phyloP scores from a whole-genome alignment of 1,139 yeast species.

The Hansenula anomala region DNA sequence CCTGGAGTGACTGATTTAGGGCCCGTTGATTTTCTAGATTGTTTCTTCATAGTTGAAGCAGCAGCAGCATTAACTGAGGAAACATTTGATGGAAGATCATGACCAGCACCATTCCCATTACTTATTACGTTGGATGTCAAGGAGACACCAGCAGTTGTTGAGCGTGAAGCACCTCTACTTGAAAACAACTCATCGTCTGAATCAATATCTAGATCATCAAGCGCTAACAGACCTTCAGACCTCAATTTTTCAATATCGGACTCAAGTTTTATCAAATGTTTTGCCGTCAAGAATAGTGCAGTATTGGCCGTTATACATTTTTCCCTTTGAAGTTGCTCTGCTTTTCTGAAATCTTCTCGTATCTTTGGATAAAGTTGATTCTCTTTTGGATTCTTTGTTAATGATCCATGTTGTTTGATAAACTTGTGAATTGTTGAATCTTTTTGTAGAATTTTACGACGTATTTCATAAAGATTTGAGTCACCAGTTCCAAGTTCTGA shows the following conservation, averaged over 20 bases:
- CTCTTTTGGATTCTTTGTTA: constrained; percentile 81
- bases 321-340: constrained; percentile 64
- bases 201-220: constrained; percentile 30
- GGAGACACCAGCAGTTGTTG: constrained; percentile 13
- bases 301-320: constrained; percentile 80
- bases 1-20: constrained; percentile 13
- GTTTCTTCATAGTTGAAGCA: constrained; percentile 5
- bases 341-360: constrained; percentile 59
- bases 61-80: background rate
- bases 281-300: constrained; percentile 68
- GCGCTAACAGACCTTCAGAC: constrained; percentile 72
- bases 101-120: background rate
- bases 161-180: constrained; percentile 18
- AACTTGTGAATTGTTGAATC: constrained; percentile 80
- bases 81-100: no score
- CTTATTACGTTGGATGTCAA: background rate
- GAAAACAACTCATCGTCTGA: constrained; percentile 24
- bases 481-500: constrained; percentile 79
- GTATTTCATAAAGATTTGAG: constrained; percentile 55
- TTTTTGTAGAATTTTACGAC: constrained; percentile 63
- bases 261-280: constrained; percentile 69
- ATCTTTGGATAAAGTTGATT: constrained; percentile 61
- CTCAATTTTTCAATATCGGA: constrained; percentile 73
- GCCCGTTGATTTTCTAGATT: constrained; percentile 2
- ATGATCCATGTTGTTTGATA: constrained; percentile 78